Conservation (phyloP, 768 basidiomycete species). For the Gelatoporia subvermispora region DNA sequence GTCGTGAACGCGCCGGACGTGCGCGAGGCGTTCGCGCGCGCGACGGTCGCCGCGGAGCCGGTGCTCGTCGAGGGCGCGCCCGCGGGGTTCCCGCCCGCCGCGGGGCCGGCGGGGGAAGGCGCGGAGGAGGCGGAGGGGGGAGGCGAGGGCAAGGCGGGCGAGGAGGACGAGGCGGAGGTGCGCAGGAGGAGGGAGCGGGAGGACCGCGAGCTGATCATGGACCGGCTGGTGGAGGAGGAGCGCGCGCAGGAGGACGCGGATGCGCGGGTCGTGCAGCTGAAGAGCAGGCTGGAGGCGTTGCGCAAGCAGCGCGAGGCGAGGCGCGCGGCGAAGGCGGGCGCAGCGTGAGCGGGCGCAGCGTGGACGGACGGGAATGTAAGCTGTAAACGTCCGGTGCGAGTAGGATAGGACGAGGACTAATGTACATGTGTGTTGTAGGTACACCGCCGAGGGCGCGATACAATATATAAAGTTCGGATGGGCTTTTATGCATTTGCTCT, state of each 20-base stretch:
- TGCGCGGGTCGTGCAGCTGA: conserved; percentile 62
- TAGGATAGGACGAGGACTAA: no score
- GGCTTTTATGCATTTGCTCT: neutral
- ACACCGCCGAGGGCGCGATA: no score
- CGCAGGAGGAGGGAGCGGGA: conserved; percentile 57
- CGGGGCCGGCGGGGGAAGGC: no score
- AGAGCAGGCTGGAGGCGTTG: conserved; percentile 58
- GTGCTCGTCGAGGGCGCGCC: conserved; percentile 42
- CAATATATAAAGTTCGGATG: no score
- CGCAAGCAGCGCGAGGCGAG: conserved; percentile 39
- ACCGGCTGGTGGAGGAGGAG: conserved; percentile 79
- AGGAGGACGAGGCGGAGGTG: conserved; percentile 41
- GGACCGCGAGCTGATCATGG: conserved; percentile 81
- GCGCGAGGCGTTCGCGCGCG: conserved; percentile 56
- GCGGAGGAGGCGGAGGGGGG: conserved; percentile 18
- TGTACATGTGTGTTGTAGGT: no score
- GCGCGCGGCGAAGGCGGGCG: conserved; percentile 14
- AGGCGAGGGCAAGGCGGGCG: conserved; percentile 21
- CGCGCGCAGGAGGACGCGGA: conserved; percentile 86
- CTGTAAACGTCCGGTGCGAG: no score
- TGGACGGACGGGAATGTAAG: no score
- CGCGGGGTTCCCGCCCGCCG: conserved; percentile 43
- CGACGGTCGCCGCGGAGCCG: conserved; percentile 70
- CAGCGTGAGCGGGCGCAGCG: no score
- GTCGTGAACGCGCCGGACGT: conserved; percentile 38